Conservation (phyloP, 306 rosid species). For the Cucumis hystrix region DNA sequence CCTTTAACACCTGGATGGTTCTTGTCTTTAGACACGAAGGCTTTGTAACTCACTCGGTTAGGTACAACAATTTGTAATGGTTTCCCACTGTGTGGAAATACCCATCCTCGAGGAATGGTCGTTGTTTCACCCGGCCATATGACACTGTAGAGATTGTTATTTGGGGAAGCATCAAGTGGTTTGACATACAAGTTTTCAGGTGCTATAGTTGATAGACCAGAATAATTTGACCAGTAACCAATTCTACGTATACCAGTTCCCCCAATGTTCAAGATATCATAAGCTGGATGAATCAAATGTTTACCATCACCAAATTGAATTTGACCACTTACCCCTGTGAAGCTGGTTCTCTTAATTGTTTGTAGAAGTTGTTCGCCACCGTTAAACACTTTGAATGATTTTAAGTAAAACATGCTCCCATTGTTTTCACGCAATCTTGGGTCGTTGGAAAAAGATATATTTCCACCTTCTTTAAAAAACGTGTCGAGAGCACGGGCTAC, state of each 20-base stretch:
- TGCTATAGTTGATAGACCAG: constrained; percentile 37
- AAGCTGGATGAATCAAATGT: constrained; percentile 50
- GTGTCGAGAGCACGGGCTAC: constrained; percentile 66
- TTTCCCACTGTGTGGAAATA: constrained; percentile 78
- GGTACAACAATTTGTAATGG: constrained; percentile 78
- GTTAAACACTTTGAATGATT: constrained; percentile 50
- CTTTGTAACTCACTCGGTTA: constrained; percentile 45
- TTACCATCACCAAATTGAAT: constrained; percentile 45
- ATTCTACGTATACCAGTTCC: constrained; percentile 44
- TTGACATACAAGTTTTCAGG: constrained; percentile 43
- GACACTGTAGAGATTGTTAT: constrained; percentile 35
- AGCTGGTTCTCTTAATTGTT: constrained; percentile 42
- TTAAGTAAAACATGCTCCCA: constrained; percentile 38
- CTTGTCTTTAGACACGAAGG: constrained; percentile 47
- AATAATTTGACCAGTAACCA: constrained; percentile 73
- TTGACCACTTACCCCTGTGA: constrained; percentile 59
- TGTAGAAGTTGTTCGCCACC: constrained; percentile 46
- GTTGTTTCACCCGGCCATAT: constrained; percentile 77
- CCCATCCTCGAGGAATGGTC: constrained; percentile 63
- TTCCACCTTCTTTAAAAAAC: constrained; percentile 51
- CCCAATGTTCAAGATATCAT: constrained; percentile 59
- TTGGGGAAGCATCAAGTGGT: constrained; percentile 19
- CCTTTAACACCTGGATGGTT: constrained; percentile 61
- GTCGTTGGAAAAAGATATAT: constrained; percentile 55
- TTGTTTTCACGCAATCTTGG: constrained; percentile 39